Evolutionary conservation across 306 rosid genomes (phyloP).

Genomic region (Quercus berberidifolia): DNA sequence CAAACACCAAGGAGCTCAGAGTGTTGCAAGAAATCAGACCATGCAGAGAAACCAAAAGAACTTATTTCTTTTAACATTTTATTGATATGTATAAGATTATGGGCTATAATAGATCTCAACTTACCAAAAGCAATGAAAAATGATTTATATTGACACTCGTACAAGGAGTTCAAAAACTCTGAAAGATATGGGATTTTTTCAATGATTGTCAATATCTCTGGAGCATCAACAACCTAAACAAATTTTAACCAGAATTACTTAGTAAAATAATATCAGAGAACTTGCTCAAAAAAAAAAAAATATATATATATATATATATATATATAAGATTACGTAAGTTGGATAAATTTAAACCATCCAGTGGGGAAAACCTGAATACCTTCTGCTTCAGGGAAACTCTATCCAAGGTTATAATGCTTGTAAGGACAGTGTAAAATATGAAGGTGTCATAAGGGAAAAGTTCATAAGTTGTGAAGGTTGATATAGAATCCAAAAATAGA

Average conservation of each 20-base stretch:
- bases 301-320: no score
- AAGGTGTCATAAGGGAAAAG: slow-evolving; percentile 86
- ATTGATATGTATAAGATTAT: background rate
- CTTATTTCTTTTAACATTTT: background rate
- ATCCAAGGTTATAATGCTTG: slow-evolving; percentile 92
- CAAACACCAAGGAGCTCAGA: background rate
- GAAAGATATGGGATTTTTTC: slow-evolving; percentile 85
- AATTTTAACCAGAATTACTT: slow-evolving; percentile 7
- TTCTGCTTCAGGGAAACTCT: slow-evolving; percentile 93
- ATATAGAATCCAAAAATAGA: slow-evolving; percentile 88
- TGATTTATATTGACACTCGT: slow-evolving; percentile 83
- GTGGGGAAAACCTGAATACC: slow-evolving; percentile 36
- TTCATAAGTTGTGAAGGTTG: slow-evolving; percentile 92
- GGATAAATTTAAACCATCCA: background rate
- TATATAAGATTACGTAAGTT: background rate
- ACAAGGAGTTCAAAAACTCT: slow-evolving; percentile 77
- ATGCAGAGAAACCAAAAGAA: background rate
- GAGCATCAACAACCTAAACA: slow-evolving; percentile 89
- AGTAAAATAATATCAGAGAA: background rate
- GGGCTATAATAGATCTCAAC: slow-evolving; percentile 18
- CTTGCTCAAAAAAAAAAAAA: background rate
- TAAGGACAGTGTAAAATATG: slow-evolving; percentile 88
- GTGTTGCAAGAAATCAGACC: background rate
- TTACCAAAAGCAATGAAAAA: slow-evolving; percentile 91
- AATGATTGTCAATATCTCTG: slow-evolving; percentile 89